A percentile compares a stretch with the other conserved stretches of the same genome.
Conservation (phyloP, 2,329 filamentous ascomycete genomes). For the Colletotrichum limetticola region DNA sequence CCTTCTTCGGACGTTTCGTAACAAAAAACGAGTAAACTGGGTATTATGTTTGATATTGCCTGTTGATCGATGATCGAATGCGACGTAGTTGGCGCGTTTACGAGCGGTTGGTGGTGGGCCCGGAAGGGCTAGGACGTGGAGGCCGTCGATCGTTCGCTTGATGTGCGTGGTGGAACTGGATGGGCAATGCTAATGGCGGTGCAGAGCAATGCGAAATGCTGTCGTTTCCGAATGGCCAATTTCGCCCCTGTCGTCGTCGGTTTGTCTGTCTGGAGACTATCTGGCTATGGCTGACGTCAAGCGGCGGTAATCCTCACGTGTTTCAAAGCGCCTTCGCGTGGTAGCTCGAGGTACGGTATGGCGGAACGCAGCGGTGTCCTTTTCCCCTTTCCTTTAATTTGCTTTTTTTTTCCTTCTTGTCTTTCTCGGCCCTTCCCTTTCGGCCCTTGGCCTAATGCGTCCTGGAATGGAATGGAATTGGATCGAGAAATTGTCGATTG, state of each 20-base stretch:
- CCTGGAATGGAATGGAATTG: constrained; percentile 10
- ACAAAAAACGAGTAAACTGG: constrained; percentile 18
- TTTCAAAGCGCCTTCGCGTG: constrained; percentile 27
- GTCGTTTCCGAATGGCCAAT: constrained; percentile 4
- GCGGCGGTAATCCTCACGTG: constrained; percentile 15
- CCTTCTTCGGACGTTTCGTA: constrained; percentile 17
- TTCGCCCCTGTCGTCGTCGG: not conserved
- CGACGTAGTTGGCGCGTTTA: constrained; percentile 19
- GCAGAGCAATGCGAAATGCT: constrained; percentile 7
- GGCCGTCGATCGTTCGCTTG: constrained; percentile 4
- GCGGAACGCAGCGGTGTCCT: not conserved
- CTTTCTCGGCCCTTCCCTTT: constrained; percentile 16
- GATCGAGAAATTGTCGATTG: constrained; percentile 5
- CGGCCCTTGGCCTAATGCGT: constrained; percentile 18
- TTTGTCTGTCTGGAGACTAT: not conserved
- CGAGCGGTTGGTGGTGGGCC: not conserved
- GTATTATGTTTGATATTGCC: constrained; percentile 17
- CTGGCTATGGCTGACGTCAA: constrained; percentile 25
- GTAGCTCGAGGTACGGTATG: constrained; percentile 1
- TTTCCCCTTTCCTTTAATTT: constrained; percentile 1
- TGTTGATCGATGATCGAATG: constrained; percentile 25
- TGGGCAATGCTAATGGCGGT: constrained; percentile 3
- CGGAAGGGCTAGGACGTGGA: not conserved
- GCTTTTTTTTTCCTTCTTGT: not conserved
- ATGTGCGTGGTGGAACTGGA: not conserved